Evolutionary conservation across 352 stramenopile genomes (phyloP).

Genomic region (Phytophthora megakarya): DNA sequence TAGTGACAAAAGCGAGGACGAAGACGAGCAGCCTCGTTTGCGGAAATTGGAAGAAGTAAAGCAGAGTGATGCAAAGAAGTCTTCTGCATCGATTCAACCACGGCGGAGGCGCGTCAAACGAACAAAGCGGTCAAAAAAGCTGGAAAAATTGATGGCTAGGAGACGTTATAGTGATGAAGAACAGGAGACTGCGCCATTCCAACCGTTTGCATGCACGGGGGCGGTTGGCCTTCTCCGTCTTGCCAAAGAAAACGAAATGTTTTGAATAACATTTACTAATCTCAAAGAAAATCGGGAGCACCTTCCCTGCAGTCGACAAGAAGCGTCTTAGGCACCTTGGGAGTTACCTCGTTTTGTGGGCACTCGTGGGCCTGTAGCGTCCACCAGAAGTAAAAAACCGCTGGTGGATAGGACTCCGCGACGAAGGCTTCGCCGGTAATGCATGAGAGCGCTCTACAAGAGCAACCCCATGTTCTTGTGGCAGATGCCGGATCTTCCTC

Average conservation of each 20-base stretch:
- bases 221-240: slow-evolving; percentile 60
- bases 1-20: slow-evolving; percentile 63
- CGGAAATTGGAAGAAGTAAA: slow-evolving; percentile 30
- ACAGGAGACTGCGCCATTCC: slow-evolving; percentile 39
- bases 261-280: slow-evolving; percentile 60
- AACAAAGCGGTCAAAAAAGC: slow-evolving; percentile 32
- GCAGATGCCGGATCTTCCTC: too few species aligned
- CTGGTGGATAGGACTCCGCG: too few species aligned
- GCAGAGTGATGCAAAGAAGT: slow-evolving; percentile 1
- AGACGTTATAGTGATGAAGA: slow-evolving; percentile 23
- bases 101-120: slow-evolving; percentile 32
- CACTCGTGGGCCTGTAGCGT: too few species aligned
- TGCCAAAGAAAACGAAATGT: slow-evolving; percentile 80
- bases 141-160: slow-evolving; percentile 26
- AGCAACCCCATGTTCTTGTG: too few species aligned
- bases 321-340: too few species aligned
- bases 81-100: slow-evolving; percentile 10
- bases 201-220: slow-evolving; percentile 70
- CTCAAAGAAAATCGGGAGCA: too few species aligned
- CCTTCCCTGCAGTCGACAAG: too few species aligned
- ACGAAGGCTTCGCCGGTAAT: too few species aligned
- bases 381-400: too few species aligned
- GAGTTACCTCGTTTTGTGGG: too few species aligned
- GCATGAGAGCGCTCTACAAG: too few species aligned
- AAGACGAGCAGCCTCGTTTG: slow-evolving; percentile 23